Conservation (phyloP, 257 asterid species). For the Rauvolfia tetraphylla region DNA sequence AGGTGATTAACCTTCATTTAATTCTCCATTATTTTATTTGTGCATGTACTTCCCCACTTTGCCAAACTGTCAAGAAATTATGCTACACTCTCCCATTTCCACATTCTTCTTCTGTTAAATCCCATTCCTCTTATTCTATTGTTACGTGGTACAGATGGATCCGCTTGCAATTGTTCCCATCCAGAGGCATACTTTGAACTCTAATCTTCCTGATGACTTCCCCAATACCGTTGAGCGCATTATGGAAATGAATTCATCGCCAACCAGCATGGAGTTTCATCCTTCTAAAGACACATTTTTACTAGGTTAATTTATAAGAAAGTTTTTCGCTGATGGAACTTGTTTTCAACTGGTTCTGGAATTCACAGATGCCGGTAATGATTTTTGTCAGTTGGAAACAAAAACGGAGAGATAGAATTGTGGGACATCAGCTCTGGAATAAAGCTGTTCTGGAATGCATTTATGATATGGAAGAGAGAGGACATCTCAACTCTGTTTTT, state of each 20-base stretch:
- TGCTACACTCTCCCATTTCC: neutral
- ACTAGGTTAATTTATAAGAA: conserved; percentile 41
- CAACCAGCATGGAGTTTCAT: conserved; percentile 68
- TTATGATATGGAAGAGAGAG: conserved; percentile 31
- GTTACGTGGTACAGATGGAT: conserved; percentile 36
- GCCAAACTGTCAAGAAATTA: neutral
- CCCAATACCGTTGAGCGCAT: conserved; percentile 46
- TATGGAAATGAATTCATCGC: conserved; percentile 36
- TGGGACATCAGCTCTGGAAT: conserved; percentile 47
- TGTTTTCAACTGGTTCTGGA: conserved; percentile 9
- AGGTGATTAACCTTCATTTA: conserved; percentile 38
- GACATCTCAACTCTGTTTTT: conserved; percentile 26
- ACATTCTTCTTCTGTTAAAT: neutral
- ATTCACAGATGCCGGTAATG: conserved; percentile 15
- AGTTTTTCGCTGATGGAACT: conserved; percentile 5
- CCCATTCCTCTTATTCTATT: neutral
- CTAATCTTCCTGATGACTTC: conserved; percentile 34
- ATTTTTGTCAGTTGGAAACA: conserved; percentile 50
- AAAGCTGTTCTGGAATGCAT: conserved; percentile 42
- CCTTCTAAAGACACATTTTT: conserved; percentile 59
- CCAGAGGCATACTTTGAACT: conserved; percentile 20
- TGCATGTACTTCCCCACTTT: neutral
- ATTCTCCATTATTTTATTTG: neutral
- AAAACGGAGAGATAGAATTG: conserved; percentile 52
- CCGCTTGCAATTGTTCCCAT: conserved; percentile 12